Evolutionary conservation across 805 yeast species (phyloP), one percentile per base, ranked within the genome.

Genomic region (Candida methanosorbosa): DNA sequence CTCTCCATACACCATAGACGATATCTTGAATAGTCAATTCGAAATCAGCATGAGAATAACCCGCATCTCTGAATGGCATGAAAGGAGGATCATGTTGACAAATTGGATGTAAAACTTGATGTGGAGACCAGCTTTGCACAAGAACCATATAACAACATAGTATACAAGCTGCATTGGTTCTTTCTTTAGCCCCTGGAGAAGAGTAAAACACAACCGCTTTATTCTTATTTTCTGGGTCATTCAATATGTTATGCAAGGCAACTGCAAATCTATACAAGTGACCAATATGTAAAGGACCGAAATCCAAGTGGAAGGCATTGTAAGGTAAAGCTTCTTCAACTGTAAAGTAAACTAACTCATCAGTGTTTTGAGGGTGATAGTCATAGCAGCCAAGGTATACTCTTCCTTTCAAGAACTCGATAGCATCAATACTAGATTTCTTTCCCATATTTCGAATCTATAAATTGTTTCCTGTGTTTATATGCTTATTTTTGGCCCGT

Each of bases 61-160:
- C 98, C 1, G 98, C 98, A 57, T 92, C 98, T 56, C 98, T 70
- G 61, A 88, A 92, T 1, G 88, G 82, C 81, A 83, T 88, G 44
- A 90, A 80, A 6, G 97, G 97, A 3, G 95, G 95, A 33, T 82
- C 87, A 5, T 79, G 75, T 57, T 92, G 97, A 1, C 92, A 76
- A 35, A 92, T 73, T 1, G 98, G 98, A 40, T 94, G 97, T 43
- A 92, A 61, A 0, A 88, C 98, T 57, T 92, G 92, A 58, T 92
- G 98, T 0, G 98, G 98, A 1, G 97, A 86, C 98, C 98, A 92
- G 12, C 86, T 80, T 55, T 92, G 98, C 14, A 92, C 90, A 36
- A 92, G 61, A 1, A 92, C 72, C 97, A 92, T 87, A 59, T 92
- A 92, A 50, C 97, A 86, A 44, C 95, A 85, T 34, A 92, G 65